Evolutionary conservation across 2,329 filamentous ascomycete species (phyloP).

Genomic region (Verticillium tricorpus): DNA sequence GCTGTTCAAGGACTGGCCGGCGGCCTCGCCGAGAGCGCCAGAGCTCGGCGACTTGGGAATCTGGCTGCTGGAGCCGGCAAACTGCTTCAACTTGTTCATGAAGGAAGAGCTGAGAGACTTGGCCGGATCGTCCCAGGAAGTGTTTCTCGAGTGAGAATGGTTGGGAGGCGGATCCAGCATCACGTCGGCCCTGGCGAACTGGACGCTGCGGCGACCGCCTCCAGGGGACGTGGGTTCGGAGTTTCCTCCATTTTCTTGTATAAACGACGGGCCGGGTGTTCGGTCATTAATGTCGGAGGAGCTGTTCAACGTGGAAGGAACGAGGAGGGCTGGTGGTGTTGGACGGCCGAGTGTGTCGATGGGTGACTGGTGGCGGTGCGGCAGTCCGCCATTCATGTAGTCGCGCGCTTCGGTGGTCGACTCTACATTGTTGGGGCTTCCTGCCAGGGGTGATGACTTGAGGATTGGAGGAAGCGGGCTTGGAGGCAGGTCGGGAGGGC

Average conservation of each 20-base stretch:
- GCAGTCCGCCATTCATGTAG: conserved; percentile 30
- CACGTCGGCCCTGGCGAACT: conserved; percentile 61
- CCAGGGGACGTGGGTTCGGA: conserved; percentile 1
- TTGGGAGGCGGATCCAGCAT: conserved; percentile 40
- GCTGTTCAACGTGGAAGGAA: conserved; percentile 3
- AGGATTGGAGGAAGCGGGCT: conserved; percentile 8
- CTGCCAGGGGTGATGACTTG: conserved; percentile 5
- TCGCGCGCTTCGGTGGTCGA: conserved; percentile 24
- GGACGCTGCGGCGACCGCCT: conserved; percentile 51
- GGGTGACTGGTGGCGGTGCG: conserved; percentile 25
- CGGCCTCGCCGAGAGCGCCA: conserved; percentile 30
- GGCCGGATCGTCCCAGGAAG: conserved; percentile 61
- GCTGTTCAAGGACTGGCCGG: conserved; percentile 35
- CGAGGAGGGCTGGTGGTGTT: neutral
- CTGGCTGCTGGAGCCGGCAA: conserved; percentile 52
- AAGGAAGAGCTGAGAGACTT: conserved; percentile 62
- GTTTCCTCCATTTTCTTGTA: conserved; percentile 3
- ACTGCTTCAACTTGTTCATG: conserved; percentile 73
- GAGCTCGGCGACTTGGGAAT: conserved; percentile 29
- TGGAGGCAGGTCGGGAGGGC: conserved; percentile 5
- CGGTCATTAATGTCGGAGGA: neutral
- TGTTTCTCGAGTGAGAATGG: conserved; percentile 57
- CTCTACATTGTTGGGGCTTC: conserved; percentile 14
- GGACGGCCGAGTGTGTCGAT: neutral
- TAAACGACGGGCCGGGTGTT: neutral